Conservation (phyloP, 106 monocot species). For the Gastrodia elata region DNA sequence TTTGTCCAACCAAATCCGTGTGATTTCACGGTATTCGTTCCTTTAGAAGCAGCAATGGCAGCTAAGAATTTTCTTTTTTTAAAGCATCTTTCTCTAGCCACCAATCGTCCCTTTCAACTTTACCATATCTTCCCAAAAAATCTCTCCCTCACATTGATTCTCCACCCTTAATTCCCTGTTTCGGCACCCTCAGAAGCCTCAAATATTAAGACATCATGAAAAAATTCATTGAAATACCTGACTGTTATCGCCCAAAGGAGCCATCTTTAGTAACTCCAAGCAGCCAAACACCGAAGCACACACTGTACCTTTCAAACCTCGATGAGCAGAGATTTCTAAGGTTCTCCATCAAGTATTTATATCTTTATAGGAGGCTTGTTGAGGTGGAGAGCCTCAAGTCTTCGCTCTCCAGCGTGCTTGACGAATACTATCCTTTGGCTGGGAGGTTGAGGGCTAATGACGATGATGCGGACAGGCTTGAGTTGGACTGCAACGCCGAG, state of each 20-base stretch:
- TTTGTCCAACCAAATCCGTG: too few species aligned
- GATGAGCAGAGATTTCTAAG: slow-evolving; percentile 84
- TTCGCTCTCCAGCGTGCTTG: slow-evolving; percentile 48
- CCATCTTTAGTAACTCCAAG: slow-evolving; percentile 39
- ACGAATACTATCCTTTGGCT: slow-evolving; percentile 76
- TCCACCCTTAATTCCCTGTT: too few species aligned
- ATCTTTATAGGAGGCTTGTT: slow-evolving; percentile 33
- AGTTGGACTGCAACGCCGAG: slow-evolving; percentile 74
- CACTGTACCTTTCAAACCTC: slow-evolving; percentile 76
- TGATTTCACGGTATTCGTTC: too few species aligned
- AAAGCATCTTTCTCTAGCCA: too few species aligned
- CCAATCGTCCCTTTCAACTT: too few species aligned
- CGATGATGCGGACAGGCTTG: slow-evolving; percentile 45
- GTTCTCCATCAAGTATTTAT: slow-evolving; percentile 84
- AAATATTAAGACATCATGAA: too few species aligned
- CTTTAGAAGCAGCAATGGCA: too few species aligned
- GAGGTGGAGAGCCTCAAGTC: slow-evolving; percentile 20
- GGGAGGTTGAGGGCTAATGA: slow-evolving; percentile 43
- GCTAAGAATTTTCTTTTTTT: too few species aligned
- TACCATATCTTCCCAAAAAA: too few species aligned
- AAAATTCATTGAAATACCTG: slow-evolving; percentile 48
- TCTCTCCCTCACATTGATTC: too few species aligned
- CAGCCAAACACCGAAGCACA: slow-evolving; percentile 31
- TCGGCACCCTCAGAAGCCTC: too few species aligned
- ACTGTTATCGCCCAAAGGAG: slow-evolving; percentile 44